Percentiles rank a stretch among this genome's conserved stretches.
These are phyloP conservation scores for Narthecium ossifragum DNA, from an alignment of 106 monocot species.

Conservation along the genomic window DNA sequence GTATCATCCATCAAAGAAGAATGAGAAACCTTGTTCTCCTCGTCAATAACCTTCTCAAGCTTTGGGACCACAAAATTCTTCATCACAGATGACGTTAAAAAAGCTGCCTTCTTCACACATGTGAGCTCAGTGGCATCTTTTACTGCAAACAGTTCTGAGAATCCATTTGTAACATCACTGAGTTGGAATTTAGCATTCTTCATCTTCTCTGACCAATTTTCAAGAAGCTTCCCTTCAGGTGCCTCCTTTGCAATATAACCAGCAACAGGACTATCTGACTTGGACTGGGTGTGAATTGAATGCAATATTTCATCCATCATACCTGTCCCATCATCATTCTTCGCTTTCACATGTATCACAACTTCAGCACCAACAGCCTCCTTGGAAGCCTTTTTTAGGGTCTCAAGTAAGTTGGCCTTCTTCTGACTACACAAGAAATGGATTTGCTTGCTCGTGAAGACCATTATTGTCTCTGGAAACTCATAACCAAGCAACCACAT, in stretches of 20 bases:
- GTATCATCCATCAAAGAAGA: slow-evolving; percentile 82
- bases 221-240: slow-evolving; percentile 87
- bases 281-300: slow-evolving; percentile 32
- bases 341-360: slow-evolving; percentile 74
- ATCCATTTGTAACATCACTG: slow-evolving; percentile 69
- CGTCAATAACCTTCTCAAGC: slow-evolving; percentile 86
- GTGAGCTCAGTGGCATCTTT: slow-evolving; percentile 76
- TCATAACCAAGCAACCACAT: slow-evolving; percentile 95
- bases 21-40: slow-evolving; percentile 78
- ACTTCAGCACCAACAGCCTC: slow-evolving; percentile 68
- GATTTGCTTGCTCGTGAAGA: slow-evolving; percentile 81
- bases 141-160: slow-evolving; percentile 79
- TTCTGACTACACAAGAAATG: slow-evolving; percentile 88
- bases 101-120: slow-evolving; percentile 75
- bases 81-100: slow-evolving; percentile 71
- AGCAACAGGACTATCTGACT: slow-evolving; percentile 43
- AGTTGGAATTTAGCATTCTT: slow-evolving; percentile 41
- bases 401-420: slow-evolving; percentile 73
- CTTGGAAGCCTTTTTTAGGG: slow-evolving; percentile 56
- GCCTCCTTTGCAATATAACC: slow-evolving; percentile 76
- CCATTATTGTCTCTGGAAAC: slow-evolving; percentile 95
- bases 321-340: slow-evolving; percentile 55
- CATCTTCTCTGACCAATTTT: slow-evolving; percentile 73
- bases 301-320: slow-evolving; percentile 61
- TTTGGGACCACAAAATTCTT: slow-evolving; percentile 89